phyloP scores from a whole-genome alignment of 2,329 filamentous ascomycete species.

The Penicillium psychrosexuale region DNA sequence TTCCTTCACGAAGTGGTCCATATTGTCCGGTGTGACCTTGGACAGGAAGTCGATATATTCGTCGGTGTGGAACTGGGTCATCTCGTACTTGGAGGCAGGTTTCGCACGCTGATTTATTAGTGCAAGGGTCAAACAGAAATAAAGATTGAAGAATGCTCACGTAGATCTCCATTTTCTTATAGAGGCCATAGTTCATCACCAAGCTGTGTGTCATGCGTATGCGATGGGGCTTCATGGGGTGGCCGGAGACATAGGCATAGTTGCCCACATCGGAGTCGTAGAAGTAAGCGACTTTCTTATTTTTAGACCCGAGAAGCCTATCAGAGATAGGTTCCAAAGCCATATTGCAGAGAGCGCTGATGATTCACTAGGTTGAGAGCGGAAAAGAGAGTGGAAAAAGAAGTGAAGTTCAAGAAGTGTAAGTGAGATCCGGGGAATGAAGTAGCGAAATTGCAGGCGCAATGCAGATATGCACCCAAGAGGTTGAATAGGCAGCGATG shows the following conservation, averaged over 20 bases:
- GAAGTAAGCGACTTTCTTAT: slow-evolving; percentile 93
- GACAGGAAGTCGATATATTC: slow-evolving; percentile 71
- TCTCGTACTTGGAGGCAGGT: slow-evolving; percentile 68
- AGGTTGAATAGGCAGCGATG: slow-evolving; percentile 2
- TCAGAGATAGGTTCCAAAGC: slow-evolving; percentile 52
- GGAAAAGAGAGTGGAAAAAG: slow-evolving; percentile 7
- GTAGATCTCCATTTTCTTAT: slow-evolving; percentile 71
- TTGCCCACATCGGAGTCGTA: slow-evolving; percentile 98
- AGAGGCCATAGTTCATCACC: slow-evolving; percentile 71
- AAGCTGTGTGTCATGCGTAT: slow-evolving; percentile 65
- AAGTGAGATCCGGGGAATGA: slow-evolving; percentile 14
- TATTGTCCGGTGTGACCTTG: slow-evolving; percentile 97
- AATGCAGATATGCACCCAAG: slow-evolving; percentile 6
- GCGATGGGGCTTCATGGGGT: slow-evolving; percentile 66
- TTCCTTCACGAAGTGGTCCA: slow-evolving; percentile 88
- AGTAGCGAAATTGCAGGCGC: slow-evolving; percentile 1
- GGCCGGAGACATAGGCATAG: slow-evolving; percentile 84
- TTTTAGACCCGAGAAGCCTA: slow-evolving; percentile 48
- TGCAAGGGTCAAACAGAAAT: neutral
- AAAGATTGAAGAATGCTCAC: slow-evolving; percentile 39
- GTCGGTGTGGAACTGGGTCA: slow-evolving; percentile 71
- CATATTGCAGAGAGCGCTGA: slow-evolving; percentile 38
- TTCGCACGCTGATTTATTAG: slow-evolving; percentile 64
- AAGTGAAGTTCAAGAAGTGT: neutral
- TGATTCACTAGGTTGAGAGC: neutral